Conservation (phyloP, 1,284 basidiomycete genomes). For the Tilletia setariae region DNA sequence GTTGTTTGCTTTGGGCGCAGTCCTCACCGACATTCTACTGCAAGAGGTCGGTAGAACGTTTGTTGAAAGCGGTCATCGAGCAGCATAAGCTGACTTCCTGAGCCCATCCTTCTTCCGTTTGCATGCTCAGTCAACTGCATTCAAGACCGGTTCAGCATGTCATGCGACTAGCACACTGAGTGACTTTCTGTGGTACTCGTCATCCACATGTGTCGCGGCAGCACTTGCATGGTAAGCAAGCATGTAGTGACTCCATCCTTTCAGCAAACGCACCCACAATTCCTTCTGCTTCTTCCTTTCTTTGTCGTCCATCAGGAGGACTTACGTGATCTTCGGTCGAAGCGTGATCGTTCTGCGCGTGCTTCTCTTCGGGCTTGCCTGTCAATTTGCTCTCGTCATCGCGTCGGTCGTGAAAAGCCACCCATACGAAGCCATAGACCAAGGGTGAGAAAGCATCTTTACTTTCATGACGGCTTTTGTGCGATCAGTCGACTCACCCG, state of each 20-base stretch:
- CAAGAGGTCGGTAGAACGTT: background rate
- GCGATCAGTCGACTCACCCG: background rate
- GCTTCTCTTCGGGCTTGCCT: background rate
- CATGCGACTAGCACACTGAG: background rate
- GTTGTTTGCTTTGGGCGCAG: background rate
- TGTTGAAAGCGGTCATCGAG: background rate
- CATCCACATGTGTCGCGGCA: background rate
- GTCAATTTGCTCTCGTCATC: background rate
- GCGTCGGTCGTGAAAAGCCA: background rate
- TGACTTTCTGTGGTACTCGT: background rate
- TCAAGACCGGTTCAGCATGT: background rate
- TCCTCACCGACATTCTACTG: background rate
- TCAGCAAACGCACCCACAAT: background rate
- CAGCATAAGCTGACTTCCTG: background rate
- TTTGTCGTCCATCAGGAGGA: background rate
- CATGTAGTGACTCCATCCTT: background rate
- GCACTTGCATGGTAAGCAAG: constrained; percentile 3
- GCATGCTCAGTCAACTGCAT: background rate
- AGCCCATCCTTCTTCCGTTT: background rate
- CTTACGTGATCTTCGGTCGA: constrained; percentile 9
- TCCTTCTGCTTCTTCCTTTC: background rate
- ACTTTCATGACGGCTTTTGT: background rate
- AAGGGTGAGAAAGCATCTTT: background rate
- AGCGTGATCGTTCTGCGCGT: background rate
- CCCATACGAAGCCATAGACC: background rate